Conservation (phyloP, 1,284 basidiomycete genomes). For the Exobasidium rhododendri region DNA sequence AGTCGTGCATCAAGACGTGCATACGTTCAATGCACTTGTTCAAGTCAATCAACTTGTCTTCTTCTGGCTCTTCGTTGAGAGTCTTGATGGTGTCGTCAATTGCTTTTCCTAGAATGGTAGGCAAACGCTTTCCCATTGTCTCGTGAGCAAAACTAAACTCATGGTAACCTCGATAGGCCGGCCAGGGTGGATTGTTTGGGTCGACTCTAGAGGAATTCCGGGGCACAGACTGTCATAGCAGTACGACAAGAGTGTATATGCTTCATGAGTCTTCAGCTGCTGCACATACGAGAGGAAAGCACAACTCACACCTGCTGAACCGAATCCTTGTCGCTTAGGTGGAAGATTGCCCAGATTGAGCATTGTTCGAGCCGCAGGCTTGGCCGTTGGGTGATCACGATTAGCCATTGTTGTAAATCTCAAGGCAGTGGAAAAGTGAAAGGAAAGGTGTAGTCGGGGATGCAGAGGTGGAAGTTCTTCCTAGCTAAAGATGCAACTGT, state of each 20-base stretch:
- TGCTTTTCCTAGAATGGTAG: slow-evolving; percentile 91
- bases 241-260: slow-evolving; percentile 1
- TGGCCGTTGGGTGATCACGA: slow-evolving; percentile 20
- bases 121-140: slow-evolving; percentile 82
- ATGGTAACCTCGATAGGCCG: slow-evolving; percentile 79
- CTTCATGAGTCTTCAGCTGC: slow-evolving; percentile 11
- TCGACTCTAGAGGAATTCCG: slow-evolving; percentile 56
- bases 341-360: slow-evolving; percentile 54
- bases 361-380: slow-evolving; percentile 50
- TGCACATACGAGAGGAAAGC: neutral
- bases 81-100: slow-evolving; percentile 89
- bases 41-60: slow-evolving; percentile 82
- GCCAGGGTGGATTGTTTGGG: slow-evolving; percentile 95
- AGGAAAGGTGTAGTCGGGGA: no score
- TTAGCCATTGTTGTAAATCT: slow-evolving; percentile 2
- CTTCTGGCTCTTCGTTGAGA: slow-evolving; percentile 71
- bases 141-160: slow-evolving; percentile 60
- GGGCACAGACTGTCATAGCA: slow-evolving; percentile 27
- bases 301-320: slow-evolving; percentile 21
- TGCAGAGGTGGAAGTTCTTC: no score
- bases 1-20: slow-evolving; percentile 56
- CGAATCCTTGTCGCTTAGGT: slow-evolving; percentile 49
- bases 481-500: no score
- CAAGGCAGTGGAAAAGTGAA: neutral
- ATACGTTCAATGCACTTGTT: slow-evolving; percentile 71